These are phyloP conservation scores for Metschnikowia kofuensis DNA, from an alignment of 805 yeast genomes.

Conservation along the genomic window DNA sequence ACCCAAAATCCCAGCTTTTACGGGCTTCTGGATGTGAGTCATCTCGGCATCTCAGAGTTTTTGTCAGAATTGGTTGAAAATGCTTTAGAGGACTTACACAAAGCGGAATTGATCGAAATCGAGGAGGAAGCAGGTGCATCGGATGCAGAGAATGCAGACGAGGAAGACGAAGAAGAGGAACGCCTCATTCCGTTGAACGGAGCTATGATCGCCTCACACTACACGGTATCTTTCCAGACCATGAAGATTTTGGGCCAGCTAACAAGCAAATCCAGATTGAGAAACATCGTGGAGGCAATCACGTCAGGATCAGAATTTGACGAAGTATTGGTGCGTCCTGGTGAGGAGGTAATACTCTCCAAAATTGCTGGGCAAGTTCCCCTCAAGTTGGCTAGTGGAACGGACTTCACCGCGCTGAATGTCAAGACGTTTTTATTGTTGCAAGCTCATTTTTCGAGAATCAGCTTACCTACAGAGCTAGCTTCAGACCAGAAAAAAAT, in stretches of 20 bases:
- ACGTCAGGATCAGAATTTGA: conserved; percentile 75
- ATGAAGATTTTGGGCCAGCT: conserved; percentile 61
- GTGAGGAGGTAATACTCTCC: conserved; percentile 50
- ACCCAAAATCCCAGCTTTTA: conserved; percentile 85
- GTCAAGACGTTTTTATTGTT: conserved; percentile 71
- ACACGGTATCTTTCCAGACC: conserved; percentile 62
- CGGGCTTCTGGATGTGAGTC: conserved; percentile 65
- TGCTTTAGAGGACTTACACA: conserved; percentile 58
- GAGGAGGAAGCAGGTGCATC: conserved; percentile 33
- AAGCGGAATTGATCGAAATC: conserved; percentile 61
- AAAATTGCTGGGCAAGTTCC: conserved; percentile 63
- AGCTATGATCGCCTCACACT: conserved; percentile 72
- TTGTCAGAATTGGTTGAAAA: conserved; percentile 81
- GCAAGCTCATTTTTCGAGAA: conserved; percentile 78
- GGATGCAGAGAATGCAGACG: conserved; percentile 31
- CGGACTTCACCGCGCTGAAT: conserved; percentile 49
- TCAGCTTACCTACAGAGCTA: conserved; percentile 60
- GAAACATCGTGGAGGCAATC: conserved; percentile 60
- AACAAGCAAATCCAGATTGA: conserved; percentile 53
- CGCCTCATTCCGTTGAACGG: conserved; percentile 60
- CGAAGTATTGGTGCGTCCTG: conserved; percentile 53
- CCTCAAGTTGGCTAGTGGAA: conserved; percentile 41
- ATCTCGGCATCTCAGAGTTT: conserved; percentile 72
- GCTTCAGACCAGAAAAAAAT: conserved; percentile 53
- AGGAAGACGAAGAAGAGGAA: conserved; percentile 36